Evolutionary conservation across 2,329 filamentous ascomycete species (phyloP).

Genomic region (Sarocladium brachiariae): DNA sequence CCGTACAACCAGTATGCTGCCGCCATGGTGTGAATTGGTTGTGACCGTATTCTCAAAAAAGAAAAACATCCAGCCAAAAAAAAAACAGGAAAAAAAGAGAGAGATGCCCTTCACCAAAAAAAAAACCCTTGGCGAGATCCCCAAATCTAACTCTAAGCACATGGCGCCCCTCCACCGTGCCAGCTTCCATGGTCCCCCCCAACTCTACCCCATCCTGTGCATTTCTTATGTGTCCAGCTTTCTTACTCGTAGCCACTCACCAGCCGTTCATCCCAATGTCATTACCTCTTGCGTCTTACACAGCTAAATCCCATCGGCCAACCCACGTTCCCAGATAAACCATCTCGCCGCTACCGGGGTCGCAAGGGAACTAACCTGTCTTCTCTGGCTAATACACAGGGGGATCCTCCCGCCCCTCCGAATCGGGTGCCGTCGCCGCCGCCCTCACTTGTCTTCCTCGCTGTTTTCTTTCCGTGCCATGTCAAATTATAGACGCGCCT

Average conservation of each 20-base stretch:
- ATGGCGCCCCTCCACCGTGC: conserved; percentile 6
- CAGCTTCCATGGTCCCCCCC: background rate
- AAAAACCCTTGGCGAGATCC: conserved; percentile 5
- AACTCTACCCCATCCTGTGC: background rate
- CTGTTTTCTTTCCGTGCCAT: too few species aligned
- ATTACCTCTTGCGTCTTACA: conserved; percentile 9
- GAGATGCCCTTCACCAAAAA: background rate
- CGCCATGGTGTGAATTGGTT: too few species aligned
- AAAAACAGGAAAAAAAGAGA: too few species aligned
- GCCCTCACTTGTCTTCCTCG: too few species aligned
- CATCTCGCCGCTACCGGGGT: conserved; percentile 7
- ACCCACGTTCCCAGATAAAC: conserved; percentile 4
- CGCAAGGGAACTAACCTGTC: background rate
- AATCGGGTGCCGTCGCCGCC: too few species aligned
- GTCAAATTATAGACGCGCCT: too few species aligned
- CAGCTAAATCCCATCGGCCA: conserved; percentile 3
- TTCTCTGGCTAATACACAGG: background rate
- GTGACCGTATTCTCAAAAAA: too few species aligned
- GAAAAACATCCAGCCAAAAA: too few species aligned
- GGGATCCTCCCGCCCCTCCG: too few species aligned
- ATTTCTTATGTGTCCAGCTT: conserved; percentile 10
- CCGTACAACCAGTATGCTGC: too few species aligned
- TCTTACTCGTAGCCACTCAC: conserved; percentile 6
- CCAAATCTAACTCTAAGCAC: background rate
- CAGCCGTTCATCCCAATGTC: background rate